Evolutionary conservation across 2,329 filamentous ascomycete species (phyloP).

Genomic region (Paecilomyces sp.): DNA sequence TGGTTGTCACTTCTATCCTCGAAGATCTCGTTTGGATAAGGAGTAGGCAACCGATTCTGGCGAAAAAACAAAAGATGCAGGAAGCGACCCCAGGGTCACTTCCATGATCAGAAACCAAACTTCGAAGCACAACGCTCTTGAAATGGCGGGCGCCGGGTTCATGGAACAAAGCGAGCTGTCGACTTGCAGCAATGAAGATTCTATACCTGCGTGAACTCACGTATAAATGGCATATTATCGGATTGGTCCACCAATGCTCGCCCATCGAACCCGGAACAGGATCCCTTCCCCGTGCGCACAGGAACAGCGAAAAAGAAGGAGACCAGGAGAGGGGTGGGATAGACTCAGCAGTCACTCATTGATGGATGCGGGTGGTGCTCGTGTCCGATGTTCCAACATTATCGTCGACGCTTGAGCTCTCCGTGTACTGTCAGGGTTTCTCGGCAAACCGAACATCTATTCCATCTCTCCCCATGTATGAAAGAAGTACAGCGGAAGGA

Average conservation of each 20-base stretch:
- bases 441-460: not conserved
- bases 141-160: slow-evolving; percentile 18
- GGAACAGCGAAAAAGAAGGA: not conserved
- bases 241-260: slow-evolving; percentile 34
- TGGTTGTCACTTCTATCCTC: not conserved
- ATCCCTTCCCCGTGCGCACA: slow-evolving; percentile 7
- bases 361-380: slow-evolving; percentile 26
- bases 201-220: not conserved
- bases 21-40: not conserved
- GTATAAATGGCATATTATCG: slow-evolving; percentile 12
- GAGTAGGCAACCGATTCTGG: not conserved
- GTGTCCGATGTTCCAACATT: slow-evolving; percentile 15
- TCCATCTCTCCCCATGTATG: not conserved
- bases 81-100: not conserved
- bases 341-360: not conserved
- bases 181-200: slow-evolving; percentile 40
- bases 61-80: not conserved
- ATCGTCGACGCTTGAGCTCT: slow-evolving; percentile 32
- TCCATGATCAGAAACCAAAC: not conserved
- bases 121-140: slow-evolving; percentile 4
- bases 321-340: not conserved
- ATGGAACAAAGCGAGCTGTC: slow-evolving; percentile 23
- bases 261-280: slow-evolving; percentile 22
- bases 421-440: slow-evolving; percentile 5
- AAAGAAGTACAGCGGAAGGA: not conserved